Conservation (phyloP, 768 basidiomycete genomes). For the Hericium rajendrae region DNA sequence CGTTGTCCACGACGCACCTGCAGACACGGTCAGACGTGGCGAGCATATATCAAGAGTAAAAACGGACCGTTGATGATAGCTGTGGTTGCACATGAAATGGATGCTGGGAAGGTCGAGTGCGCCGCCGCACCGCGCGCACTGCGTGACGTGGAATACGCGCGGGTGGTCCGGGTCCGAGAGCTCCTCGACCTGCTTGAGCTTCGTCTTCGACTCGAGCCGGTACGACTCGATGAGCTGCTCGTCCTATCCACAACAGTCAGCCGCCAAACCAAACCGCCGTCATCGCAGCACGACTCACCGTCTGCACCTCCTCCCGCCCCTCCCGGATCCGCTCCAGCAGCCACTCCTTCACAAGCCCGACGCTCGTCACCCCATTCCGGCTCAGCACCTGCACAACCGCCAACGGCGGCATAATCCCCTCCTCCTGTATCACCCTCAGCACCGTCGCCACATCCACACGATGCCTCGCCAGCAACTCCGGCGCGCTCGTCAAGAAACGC, state of each 20-base stretch:
- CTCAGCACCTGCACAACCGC: slow-evolving; percentile 83
- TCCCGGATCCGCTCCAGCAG: slow-evolving; percentile 69
- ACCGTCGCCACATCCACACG: slow-evolving; percentile 60
- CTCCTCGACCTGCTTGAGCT: slow-evolving; percentile 73
- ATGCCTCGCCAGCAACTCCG: slow-evolving; percentile 64
- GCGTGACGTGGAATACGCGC: slow-evolving; percentile 86
- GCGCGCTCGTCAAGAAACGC: slow-evolving; percentile 78
- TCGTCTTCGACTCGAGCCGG: slow-evolving; percentile 70
- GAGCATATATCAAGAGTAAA: neutral
- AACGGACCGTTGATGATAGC: slow-evolving; percentile 83
- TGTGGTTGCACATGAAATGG: slow-evolving; percentile 98
- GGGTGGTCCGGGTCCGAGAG: slow-evolving; percentile 72
- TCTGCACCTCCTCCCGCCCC: slow-evolving; percentile 67
- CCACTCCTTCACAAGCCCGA: slow-evolving; percentile 91
- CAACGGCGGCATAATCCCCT: slow-evolving; percentile 81
- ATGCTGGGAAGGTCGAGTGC: slow-evolving; percentile 88
- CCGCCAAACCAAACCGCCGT: neutral
- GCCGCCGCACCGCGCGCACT: slow-evolving; percentile 83
- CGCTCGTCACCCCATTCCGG: slow-evolving; percentile 81
- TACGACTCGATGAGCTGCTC: slow-evolving; percentile 82
- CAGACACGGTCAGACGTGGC: neutral
- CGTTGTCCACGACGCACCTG: slow-evolving; percentile 85
- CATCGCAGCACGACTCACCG: slow-evolving; percentile 38
- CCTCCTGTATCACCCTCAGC: slow-evolving; percentile 69
- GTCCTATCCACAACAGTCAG: slow-evolving; percentile 44